These are phyloP conservation scores for Pulveroboletus frians DNA, from an alignment of 768 basidiomycete genomes.

Conservation along the genomic window DNA sequence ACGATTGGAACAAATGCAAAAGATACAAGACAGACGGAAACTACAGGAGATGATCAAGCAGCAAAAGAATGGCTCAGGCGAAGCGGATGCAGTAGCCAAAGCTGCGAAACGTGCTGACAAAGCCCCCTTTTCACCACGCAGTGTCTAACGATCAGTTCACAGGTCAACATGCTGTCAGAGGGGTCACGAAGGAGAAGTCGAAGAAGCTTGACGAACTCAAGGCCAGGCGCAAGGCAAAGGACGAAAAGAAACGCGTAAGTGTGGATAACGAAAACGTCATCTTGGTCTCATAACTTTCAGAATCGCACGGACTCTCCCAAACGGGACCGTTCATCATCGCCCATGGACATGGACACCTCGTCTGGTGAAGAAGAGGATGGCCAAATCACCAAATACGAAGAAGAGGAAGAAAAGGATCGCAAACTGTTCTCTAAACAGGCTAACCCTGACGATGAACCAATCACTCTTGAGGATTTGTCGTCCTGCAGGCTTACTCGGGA, in stretches of 20 bases:
- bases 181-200: slow-evolving; percentile 75
- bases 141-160: slow-evolving; percentile 8
- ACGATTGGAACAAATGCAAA: slow-evolving; percentile 77
- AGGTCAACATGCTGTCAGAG: slow-evolving; percentile 73
- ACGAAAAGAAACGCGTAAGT: slow-evolving; percentile 78
- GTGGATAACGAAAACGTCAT: background rate
- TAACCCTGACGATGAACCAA: slow-evolving; percentile 42
- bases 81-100: slow-evolving; percentile 59
- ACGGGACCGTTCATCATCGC: slow-evolving; percentile 70
- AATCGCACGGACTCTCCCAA: slow-evolving; percentile 52
- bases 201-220: slow-evolving; percentile 80
- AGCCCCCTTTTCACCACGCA: background rate
- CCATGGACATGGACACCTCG: slow-evolving; percentile 84
- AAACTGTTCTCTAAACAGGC: slow-evolving; percentile 43
- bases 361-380: slow-evolving; percentile 74
- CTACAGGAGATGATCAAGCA: slow-evolving; percentile 70
- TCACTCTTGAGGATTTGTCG: slow-evolving; percentile 54
- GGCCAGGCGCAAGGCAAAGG: slow-evolving; percentile 82
- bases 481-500: slow-evolving; percentile 63
- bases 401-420: slow-evolving; percentile 64
- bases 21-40: slow-evolving; percentile 62
- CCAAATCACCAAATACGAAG: slow-evolving; percentile 66
- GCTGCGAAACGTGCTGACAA: slow-evolving; percentile 67
- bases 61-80: slow-evolving; percentile 45
- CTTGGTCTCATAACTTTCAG: slow-evolving; percentile 28